Conservation (phyloP, 140 eudicot genomes). For the Cichorium intybus region DNA sequence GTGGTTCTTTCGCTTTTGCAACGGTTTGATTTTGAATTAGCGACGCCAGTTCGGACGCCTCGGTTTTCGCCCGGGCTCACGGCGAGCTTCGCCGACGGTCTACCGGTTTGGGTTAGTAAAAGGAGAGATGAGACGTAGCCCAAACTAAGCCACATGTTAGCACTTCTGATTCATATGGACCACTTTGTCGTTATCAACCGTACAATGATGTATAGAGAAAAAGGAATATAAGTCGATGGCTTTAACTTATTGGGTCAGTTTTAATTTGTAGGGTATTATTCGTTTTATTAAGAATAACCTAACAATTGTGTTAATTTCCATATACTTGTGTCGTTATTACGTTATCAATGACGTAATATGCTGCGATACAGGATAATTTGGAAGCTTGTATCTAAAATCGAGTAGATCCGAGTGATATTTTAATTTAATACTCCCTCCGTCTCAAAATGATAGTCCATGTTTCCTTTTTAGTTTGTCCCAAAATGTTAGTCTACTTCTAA, state of each 20-base stretch:
- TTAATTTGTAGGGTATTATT: background rate
- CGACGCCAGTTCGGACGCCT: slow-evolving; percentile 20
- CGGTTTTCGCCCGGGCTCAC: slow-evolving; percentile 86
- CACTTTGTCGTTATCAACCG: slow-evolving; percentile 9
- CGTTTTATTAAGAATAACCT: background rate
- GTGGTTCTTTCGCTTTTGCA: slow-evolving; percentile 56
- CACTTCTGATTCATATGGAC: slow-evolving; percentile 13
- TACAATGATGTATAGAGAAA: background rate
- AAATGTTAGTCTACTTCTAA: no score
- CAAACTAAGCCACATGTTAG: slow-evolving; percentile 14
- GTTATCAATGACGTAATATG: background rate
- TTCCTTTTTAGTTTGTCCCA: no score
- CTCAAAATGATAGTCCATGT: no score
- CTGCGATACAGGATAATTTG: background rate
- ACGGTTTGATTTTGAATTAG: slow-evolving; percentile 43
- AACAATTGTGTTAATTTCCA: background rate
- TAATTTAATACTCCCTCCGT: no score
- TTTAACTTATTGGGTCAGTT: background rate
- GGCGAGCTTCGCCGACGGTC: slow-evolving; percentile 61
- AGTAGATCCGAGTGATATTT: background rate
- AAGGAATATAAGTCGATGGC: background rate
- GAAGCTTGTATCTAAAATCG: background rate
- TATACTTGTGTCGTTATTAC: background rate
- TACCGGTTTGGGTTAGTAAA: slow-evolving; percentile 46
- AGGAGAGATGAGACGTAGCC: slow-evolving; percentile 19